Evolutionary conservation across 1,284 basidiomycete genomes (phyloP).

Genomic region (Entoloma clypeatum): DNA sequence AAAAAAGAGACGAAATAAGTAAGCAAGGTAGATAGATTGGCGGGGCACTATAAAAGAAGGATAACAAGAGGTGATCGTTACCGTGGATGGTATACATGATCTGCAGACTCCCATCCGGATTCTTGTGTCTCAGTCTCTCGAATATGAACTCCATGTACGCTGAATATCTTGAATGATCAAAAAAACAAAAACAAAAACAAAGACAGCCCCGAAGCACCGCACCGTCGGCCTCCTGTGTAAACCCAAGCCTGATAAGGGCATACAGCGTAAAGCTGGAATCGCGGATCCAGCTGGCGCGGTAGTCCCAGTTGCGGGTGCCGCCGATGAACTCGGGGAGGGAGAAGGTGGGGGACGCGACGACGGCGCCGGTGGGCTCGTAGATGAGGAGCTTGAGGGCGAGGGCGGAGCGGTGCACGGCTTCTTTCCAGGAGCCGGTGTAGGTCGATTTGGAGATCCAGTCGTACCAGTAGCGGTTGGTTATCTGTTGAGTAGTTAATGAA

Average conservation of each 20-base stretch:
- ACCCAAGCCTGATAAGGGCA: conserved; percentile 86
- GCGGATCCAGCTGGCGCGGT: conserved; percentile 81
- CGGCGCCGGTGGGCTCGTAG: conserved; percentile 82
- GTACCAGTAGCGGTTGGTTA: conserved; percentile 86
- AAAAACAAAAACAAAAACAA: too few relatives aligned
- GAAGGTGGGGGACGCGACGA: conserved; percentile 92
- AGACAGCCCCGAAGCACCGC: conserved; percentile 15
- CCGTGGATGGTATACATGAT: conserved; percentile 91
- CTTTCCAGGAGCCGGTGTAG: conserved; percentile 91
- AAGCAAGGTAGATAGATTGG: not conserved
- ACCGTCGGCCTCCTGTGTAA: conserved; percentile 86
- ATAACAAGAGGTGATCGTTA: conserved; percentile 24
- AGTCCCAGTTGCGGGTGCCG: conserved; percentile 79
- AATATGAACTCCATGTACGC: conserved; percentile 91
- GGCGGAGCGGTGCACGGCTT: conserved; percentile 84
- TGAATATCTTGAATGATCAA: conserved; percentile 25
- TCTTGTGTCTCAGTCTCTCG: conserved; percentile 74
- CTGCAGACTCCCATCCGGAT: conserved; percentile 84
- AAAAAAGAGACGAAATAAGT: conserved; percentile 6
- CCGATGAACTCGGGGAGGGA: conserved; percentile 89
- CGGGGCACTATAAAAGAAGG: not conserved
- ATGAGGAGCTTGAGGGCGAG: conserved; percentile 85
- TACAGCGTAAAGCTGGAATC: conserved; percentile 92
- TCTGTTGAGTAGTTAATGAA: conserved; percentile 30
- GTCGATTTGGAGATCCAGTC: conserved; percentile 79